Evolutionary conservation across 352 stramenopile genomes (phyloP).

Genomic region (Phytophthora fragariae): DNA sequence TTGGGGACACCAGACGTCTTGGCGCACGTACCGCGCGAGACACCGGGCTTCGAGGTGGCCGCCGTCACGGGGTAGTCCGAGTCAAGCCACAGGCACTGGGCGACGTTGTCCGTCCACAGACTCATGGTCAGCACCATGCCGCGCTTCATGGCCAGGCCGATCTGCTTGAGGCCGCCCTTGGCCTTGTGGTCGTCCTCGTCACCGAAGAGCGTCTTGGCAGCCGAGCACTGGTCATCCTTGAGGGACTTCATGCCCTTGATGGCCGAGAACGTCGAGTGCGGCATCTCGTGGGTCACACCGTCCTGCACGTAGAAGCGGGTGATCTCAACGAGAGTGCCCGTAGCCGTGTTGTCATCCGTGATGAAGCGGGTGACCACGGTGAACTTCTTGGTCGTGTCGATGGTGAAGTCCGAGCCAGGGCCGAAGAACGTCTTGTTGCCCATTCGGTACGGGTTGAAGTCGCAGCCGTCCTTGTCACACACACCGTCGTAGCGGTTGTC

Average conservation of each 20-base stretch:
- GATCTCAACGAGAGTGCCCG: not conserved
- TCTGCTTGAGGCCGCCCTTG: constrained; percentile 31
- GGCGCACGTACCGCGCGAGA: constrained; percentile 49
- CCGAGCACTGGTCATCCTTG: constrained; percentile 4
- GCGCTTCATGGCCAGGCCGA: constrained; percentile 45
- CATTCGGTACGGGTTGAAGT: constrained; percentile 12
- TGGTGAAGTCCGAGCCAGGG: constrained; percentile 5
- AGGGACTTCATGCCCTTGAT: constrained; percentile 6
- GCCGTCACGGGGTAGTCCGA: constrained; percentile 43
- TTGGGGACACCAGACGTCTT: constrained; percentile 40
- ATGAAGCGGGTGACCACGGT: constrained; percentile 2
- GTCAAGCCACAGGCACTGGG: constrained; percentile 63
- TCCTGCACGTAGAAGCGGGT: constrained; percentile 11
- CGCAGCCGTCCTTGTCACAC: constrained; percentile 6
- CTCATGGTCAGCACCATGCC: constrained; percentile 67
- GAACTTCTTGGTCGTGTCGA: constrained; percentile 9
- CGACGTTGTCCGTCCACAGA: constrained; percentile 56
- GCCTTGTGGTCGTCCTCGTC: constrained; percentile 59
- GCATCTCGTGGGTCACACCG: constrained; percentile 3
- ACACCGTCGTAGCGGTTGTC: constrained; percentile 2
- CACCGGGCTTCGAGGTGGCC: constrained; percentile 37
- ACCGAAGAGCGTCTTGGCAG: constrained; percentile 4
- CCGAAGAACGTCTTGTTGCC: constrained; percentile 10
- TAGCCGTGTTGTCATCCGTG: constrained; percentile 8
- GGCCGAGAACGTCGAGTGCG: constrained; percentile 5